A percentile compares a stretch with the other conserved stretches of the same genome.
These are phyloP conservation scores for Patellifolia procumbens DNA, from an alignment of 179 eudicot genomes.

Conservation along the genomic window DNA sequence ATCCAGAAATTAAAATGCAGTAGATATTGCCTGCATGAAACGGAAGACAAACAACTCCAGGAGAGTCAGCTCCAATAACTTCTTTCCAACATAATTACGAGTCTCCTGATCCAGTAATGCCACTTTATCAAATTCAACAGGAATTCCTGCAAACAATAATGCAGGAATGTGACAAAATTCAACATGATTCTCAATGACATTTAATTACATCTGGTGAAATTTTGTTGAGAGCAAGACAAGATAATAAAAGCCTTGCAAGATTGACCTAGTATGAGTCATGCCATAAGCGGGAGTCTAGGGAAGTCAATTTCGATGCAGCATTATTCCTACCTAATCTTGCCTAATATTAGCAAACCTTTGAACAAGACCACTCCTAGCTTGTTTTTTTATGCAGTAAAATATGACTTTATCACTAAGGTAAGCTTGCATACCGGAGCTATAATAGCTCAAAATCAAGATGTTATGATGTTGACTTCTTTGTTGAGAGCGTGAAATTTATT, in stretches of 20 bases:
- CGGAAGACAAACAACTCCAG: conserved; percentile 86
- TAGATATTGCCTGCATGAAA: conserved; percentile 80
- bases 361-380: not conserved
- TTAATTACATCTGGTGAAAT: not conserved
- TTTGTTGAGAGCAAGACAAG: not conserved
- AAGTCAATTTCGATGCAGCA: not conserved
- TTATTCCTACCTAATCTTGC: not conserved
- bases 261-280: not conserved
- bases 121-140: conserved; percentile 91
- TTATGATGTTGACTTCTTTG: not conserved
- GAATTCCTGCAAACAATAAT: conserved; percentile 54
- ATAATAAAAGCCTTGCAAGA: not conserved
- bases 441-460: not conserved
- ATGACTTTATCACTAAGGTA: not conserved
- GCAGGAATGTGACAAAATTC: not conserved
- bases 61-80: conserved; percentile 81
- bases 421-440: not conserved
- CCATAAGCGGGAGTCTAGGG: not conserved
- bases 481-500: not conserved
- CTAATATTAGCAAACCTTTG: not conserved
- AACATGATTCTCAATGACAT: not conserved
- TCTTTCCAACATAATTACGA: conserved; percentile 84
- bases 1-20: not conserved
- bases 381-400: not conserved
- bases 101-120: conserved; percentile 73